These are phyloP conservation scores for Paecilomyces niveus DNA, from an alignment of 2,329 filamentous ascomycete species.

Conservation along the genomic window DNA sequence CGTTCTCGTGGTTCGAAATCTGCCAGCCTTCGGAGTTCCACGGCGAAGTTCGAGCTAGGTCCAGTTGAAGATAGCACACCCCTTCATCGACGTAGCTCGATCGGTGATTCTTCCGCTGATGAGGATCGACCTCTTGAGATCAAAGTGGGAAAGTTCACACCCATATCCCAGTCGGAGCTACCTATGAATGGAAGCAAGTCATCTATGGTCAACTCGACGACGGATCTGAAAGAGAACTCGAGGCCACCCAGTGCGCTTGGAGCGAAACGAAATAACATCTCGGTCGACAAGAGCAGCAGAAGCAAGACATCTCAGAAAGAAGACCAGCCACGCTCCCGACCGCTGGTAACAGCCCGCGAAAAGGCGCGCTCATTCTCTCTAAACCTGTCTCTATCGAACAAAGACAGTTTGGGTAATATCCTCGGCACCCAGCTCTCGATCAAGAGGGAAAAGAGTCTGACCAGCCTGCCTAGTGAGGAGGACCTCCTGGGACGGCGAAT, in stretches of 20 bases:
- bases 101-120: conserved; percentile 62
- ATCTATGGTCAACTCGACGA: not conserved
- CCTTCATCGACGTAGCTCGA: conserved; percentile 37
- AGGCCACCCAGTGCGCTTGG: not conserved
- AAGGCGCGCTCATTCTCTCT: not conserved
- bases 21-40: not conserved
- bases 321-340: not conserved
- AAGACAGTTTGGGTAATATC: conserved; percentile 13
- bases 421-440: conserved; percentile 13
- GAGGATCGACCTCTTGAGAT: conserved; percentile 82
- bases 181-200: not conserved
- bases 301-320: not conserved
- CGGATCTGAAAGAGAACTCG: conserved; percentile 3
- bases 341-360: not conserved
- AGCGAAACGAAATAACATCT: not conserved
- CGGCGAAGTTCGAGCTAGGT: conserved; percentile 14
- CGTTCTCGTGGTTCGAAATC: conserved; percentile 4
- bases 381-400: conserved; percentile 9
- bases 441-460: conserved; percentile 40
- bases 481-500: conserved; percentile 40
- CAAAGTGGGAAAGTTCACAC: conserved; percentile 45
- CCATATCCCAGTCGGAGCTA: conserved; percentile 15
- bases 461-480: conserved; percentile 49
- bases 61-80: conserved; percentile 6
- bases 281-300: not conserved